A percentile compares a stretch with the other conserved stretches of the same genome.
phyloP scores from a whole-genome alignment of 2,329 filamentous ascomycete species.

The Cordyceps javanica region DNA sequence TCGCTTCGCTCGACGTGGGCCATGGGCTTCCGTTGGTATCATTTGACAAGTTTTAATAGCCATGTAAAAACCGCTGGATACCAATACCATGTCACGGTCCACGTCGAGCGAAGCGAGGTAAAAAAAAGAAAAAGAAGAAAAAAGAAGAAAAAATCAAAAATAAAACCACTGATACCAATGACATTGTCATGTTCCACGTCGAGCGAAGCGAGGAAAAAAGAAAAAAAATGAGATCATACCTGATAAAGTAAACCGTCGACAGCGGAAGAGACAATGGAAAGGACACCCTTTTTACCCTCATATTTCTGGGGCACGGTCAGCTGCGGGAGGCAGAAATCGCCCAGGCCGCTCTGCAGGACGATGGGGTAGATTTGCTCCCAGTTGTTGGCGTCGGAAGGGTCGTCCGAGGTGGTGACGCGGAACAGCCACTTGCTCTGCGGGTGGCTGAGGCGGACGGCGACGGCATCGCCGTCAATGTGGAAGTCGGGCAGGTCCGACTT shows the following conservation, averaged over 20 bases:
- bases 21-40: too few species aligned
- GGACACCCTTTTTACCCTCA: constrained; percentile 48
- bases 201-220: background rate
- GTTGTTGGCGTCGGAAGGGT: constrained; percentile 29
- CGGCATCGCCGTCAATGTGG: constrained; percentile 50
- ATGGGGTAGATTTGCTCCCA: constrained; percentile 52
- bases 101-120: background rate
- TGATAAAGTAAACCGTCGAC: constrained; percentile 52
- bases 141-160: background rate
- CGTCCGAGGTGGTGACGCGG: constrained; percentile 47
- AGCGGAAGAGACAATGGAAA: constrained; percentile 45
- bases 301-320: constrained; percentile 44
- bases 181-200: background rate
- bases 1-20: too few species aligned
- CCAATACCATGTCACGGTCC: too few species aligned
- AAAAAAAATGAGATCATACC: constrained; percentile 28
- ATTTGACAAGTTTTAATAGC: too few species aligned
- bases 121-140: background rate
- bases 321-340: constrained; percentile 45
- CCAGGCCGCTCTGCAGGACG: constrained; percentile 47
- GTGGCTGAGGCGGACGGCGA: constrained; percentile 44
- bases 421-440: constrained; percentile 50
- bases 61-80: too few species aligned
- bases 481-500: constrained; percentile 45
- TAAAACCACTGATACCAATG: background rate